Conservation (phyloP, 805 yeast species). For the Metschnikowia gruessii region DNA sequence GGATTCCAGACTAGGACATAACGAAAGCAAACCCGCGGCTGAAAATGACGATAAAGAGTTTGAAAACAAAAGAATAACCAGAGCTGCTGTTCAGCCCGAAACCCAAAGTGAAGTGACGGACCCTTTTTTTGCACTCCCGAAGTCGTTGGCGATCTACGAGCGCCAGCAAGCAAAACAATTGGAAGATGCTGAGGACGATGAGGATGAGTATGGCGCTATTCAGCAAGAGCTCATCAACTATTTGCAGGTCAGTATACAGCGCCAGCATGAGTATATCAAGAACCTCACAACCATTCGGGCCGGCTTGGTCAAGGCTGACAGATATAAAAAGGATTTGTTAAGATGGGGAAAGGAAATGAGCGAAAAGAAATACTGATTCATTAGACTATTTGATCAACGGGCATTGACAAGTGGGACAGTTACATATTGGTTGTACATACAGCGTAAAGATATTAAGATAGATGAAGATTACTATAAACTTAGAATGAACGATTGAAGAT, state of each 20-base stretch:
- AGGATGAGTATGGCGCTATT: constrained; percentile 46
- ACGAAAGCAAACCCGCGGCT: background rate
- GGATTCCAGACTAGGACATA: background rate
- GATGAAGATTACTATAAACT: no score
- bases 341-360: constrained; percentile 87
- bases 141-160: constrained; percentile 34
- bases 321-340: constrained; percentile 64
- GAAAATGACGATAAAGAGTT: constrained; percentile 16
- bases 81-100: constrained; percentile 26
- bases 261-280: constrained; percentile 77
- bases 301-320: constrained; percentile 75
- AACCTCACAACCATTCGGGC: constrained; percentile 70
- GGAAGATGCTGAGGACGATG: constrained; percentile 22
- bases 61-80: constrained; percentile 15
- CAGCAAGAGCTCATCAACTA: constrained; percentile 52
- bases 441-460: no score
- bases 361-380: constrained; percentile 31
- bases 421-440: background rate
- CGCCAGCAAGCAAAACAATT: constrained; percentile 23
- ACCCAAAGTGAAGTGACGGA: constrained; percentile 56
- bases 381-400: background rate
- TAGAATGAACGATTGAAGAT: no score
- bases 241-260: constrained; percentile 44
- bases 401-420: background rate
- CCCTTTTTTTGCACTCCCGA: constrained; percentile 58